Conservation (phyloP, 78 protist species). For the Goniomonas avonlea region DNA sequence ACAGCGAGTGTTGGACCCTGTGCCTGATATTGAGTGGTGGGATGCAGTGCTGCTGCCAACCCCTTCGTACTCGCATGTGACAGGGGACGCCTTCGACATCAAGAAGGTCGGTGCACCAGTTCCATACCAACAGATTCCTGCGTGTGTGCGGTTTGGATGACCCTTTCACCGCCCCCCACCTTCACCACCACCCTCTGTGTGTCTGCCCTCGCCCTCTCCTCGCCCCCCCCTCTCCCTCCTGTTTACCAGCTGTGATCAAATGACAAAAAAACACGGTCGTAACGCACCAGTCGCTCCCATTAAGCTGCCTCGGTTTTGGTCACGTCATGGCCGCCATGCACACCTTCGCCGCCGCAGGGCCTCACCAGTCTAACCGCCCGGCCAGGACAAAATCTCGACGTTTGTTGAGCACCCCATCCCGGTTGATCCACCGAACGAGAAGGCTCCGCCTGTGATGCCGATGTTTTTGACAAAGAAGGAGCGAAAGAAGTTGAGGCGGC, state of each 20-base stretch:
- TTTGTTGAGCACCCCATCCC: neutral
- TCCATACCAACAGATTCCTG: neutral
- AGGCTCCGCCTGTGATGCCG: neutral
- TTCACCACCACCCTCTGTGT: too few species aligned
- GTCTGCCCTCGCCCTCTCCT: too few species aligned
- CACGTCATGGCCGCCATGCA: neutral
- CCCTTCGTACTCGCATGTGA: neutral
- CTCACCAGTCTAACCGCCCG: neutral
- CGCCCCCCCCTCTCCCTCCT: neutral
- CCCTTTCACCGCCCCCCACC: neutral
- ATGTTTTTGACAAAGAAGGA: slow-evolving; percentile 4
- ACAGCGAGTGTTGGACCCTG: too few species aligned
- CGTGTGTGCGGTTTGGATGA: neutral
- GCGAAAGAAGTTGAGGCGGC: neutral
- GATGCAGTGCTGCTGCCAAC: neutral
- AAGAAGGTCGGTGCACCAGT: neutral
- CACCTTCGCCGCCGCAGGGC: neutral
- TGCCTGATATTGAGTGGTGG: slow-evolving; percentile 14
- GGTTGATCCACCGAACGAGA: neutral
- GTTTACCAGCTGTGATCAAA: too few species aligned
- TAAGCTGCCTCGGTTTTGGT: neutral
- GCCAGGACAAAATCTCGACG: neutral
- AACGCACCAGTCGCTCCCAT: too few species aligned
- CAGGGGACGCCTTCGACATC: neutral
- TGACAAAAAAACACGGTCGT: too few species aligned